phyloP scores from a whole-genome alignment of 1,284 basidiomycete genomes.

The Leccinum fuscescens region DNA sequence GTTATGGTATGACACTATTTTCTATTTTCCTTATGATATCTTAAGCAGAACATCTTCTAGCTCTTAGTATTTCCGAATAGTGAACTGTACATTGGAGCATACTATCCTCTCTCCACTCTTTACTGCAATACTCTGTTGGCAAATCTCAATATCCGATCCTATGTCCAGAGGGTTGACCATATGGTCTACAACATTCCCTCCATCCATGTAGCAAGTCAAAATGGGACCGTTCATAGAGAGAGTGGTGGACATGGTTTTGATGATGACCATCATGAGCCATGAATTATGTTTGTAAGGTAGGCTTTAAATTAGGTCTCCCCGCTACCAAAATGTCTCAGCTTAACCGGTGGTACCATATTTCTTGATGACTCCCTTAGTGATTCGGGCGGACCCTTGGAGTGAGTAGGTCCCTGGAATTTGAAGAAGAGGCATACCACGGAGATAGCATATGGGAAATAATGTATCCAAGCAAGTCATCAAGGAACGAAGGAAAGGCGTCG shows the following conservation, averaged over 20 bases:
- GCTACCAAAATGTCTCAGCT: too few relatives aligned
- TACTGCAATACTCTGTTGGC: neutral
- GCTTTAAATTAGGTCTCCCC: too few relatives aligned
- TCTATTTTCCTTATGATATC: neutral
- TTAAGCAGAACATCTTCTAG: neutral
- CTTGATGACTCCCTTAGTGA: constrained; percentile 56
- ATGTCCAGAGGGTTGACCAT: neutral
- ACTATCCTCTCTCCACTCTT: neutral
- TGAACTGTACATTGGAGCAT: neutral
- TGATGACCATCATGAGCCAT: too few relatives aligned
- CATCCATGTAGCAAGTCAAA: neutral
- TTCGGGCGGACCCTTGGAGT: constrained; percentile 61
- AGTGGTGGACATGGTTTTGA: neutral
- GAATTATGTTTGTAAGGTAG: too few relatives aligned
- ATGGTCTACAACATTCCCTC: neutral
- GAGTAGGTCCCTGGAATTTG: constrained; percentile 81
- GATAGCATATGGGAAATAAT: neutral
- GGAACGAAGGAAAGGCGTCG: neutral
- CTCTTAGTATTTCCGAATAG: neutral
- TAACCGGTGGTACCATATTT: constrained; percentile 60
- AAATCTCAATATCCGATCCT: neutral
- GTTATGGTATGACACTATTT: neutral
- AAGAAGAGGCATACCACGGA: constrained; percentile 67
- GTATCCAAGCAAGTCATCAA: neutral
- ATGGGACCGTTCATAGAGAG: neutral